phyloP scores from a whole-genome alignment of 2,329 filamentous ascomycete genomes.

The Calonectria pteridis region DNA sequence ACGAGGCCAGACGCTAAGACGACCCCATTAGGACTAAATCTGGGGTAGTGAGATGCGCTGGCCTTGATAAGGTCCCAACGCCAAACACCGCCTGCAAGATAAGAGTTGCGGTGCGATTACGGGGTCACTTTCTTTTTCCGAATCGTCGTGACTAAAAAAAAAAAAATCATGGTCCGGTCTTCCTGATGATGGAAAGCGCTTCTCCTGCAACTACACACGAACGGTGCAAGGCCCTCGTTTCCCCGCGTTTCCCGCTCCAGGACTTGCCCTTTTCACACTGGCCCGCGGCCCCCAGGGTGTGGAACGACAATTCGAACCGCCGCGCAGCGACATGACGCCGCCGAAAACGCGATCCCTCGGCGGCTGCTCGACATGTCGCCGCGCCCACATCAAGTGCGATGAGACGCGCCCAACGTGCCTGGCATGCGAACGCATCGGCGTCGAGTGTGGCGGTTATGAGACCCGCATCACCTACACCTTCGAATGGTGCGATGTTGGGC shows the following conservation, averaged over 20 bases:
- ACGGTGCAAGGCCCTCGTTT: neutral
- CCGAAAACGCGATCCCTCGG: neutral
- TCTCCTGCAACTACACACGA: neutral
- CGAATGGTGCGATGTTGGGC: constrained; percentile 11
- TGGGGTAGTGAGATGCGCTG: neutral
- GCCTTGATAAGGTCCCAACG: neutral
- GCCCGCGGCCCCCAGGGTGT: neutral
- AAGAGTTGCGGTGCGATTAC: neutral
- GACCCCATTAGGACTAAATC: neutral
- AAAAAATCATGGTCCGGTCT: neutral
- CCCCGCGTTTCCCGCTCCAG: neutral
- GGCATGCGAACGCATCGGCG: constrained; percentile 1
- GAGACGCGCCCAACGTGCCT: neutral
- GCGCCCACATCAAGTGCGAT: constrained; percentile 7
- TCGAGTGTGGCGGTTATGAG: constrained; percentile 6
- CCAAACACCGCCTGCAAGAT: neutral
- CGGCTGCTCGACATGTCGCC: constrained; percentile 6
- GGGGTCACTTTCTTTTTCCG: neutral
- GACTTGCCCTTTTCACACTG: neutral
- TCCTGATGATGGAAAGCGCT: neutral
- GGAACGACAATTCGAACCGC: neutral
- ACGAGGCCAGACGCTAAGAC: neutral
- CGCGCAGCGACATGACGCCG: neutral
- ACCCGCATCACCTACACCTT: neutral
- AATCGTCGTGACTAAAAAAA: neutral